Evolutionary conservation across 2,329 filamentous ascomycete species (phyloP), one percentile per base, ranked within the genome.

Genomic region (Lecanicillium sp.): DNA sequence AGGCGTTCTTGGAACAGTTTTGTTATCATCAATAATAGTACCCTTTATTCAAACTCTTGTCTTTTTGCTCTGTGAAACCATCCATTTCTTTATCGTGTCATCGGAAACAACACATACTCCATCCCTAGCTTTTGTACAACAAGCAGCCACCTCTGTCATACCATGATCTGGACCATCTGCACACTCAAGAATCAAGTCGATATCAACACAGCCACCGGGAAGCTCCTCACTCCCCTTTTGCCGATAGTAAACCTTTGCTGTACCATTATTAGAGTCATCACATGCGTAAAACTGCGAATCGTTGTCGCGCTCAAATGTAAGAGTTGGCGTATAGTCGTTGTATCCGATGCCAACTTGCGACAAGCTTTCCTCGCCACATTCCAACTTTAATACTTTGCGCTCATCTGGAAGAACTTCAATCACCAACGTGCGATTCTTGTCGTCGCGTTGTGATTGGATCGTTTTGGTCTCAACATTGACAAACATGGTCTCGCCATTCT

Each of bases 281-380:
- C 38, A 40, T 15, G 38, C 38, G 14, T 40, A 40, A 14, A 40
- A 40, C 14, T 32, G 33, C 6, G 33, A 32, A 33, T 32, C 33
- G 4, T 5, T 9, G 28, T 33, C 38, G 6, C 33, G 33, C 28
- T 11, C 17, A 28, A 35, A 27, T 8, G 15, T 14, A 9, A 40
- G 11, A 3, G 31, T 13, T 4, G 33, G 28, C 7, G 14, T 13
- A 4, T 27, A 31, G 15, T 13, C 4, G 5, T 15, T 11, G 27
- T 32, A 35, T 11, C 28, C 16, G 12, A 40, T 20, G 12, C 38
- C 38, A 4, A 40, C n/a, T 29, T 32, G 27, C 14, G 38, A 40
- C 12, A 32, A 5, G 12, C 16, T 22, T 13, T 28, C 19, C 5
- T 32, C 33, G 15, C 28, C 33, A 17, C 38, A 40, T 13, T 35